Percentiles rank a stretch among this genome's conserved stretches.
These are phyloP conservation scores for Spizellomyces sp. DNA, from an alignment of 192 early-diverging fungal genomes.

Conservation along the genomic window DNA sequence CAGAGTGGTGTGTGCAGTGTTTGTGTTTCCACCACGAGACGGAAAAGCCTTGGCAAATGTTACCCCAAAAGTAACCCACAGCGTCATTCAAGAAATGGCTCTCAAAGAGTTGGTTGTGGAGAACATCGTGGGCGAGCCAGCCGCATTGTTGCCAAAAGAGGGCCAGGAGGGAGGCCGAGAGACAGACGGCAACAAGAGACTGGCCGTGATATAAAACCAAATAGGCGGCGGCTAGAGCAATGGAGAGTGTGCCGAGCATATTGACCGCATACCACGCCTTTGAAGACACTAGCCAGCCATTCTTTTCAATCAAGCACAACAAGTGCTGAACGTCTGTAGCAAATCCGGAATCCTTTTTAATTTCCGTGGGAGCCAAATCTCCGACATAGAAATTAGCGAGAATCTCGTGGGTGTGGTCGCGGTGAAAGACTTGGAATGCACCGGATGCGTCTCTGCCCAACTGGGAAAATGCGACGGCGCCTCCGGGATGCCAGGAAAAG, in stretches of 20 bases:
- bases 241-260: conserved; percentile 54
- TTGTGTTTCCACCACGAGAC: conserved; percentile 88
- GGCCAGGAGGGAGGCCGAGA: conserved; percentile 61
- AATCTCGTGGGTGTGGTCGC: conserved; percentile 59
- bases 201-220: conserved; percentile 57
- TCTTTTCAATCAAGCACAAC: conserved; percentile 49
- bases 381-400: conserved; percentile 78
- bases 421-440: conserved; percentile 81
- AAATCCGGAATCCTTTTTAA: conserved; percentile 44
- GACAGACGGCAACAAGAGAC: conserved; percentile 55
- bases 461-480: conserved; percentile 70
- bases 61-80: conserved; percentile 71
- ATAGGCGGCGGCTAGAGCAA: conserved; percentile 50
- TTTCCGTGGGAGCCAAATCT: conserved; percentile 59
- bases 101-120: conserved; percentile 79
- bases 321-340: conserved; percentile 61
- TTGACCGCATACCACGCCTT: conserved; percentile 73
- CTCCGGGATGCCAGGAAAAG: conserved; percentile 75
- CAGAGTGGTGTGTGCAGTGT: conserved; percentile 84
- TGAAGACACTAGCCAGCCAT: conserved; percentile 65
- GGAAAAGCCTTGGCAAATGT: conserved; percentile 75
- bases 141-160: conserved; percentile 82
- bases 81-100: conserved; percentile 64
- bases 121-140: conserved; percentile 83
- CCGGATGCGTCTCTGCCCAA: conserved; percentile 68